phyloP scores from a whole-genome alignment of 106 monocot genomes.

The Dactylorhiza incarnata region DNA sequence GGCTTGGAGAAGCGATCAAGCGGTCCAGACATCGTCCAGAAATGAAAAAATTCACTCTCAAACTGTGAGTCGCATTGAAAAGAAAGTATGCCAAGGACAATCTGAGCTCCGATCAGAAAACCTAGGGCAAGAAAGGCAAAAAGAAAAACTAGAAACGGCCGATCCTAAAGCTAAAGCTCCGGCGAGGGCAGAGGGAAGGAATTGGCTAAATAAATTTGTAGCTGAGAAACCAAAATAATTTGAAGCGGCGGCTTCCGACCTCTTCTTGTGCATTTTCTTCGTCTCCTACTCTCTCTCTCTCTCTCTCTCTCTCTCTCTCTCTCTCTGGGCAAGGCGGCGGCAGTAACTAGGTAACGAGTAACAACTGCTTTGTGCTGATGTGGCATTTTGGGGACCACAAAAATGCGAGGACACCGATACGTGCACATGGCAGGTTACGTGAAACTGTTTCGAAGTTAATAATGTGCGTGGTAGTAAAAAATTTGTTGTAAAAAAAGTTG shows the following conservation, averaged over 20 bases:
- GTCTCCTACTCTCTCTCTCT: too few species aligned
- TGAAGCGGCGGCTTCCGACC: neutral
- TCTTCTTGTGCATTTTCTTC: too few species aligned
- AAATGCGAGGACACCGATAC: too few species aligned
- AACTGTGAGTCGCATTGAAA: neutral
- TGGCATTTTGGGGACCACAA: too few species aligned
- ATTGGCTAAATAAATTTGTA: neutral
- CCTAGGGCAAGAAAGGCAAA: neutral
- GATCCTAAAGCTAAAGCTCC: neutral
- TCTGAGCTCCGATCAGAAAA: neutral
- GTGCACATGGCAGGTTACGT: too few species aligned
- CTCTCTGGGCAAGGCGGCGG: neutral
- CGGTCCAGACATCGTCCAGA: constrained; percentile 12
- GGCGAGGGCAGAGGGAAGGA: neutral
- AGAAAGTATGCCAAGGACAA: neutral
- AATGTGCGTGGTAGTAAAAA: too few species aligned
- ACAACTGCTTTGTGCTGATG: neutral
- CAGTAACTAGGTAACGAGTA: neutral
- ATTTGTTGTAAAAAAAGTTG: too few species aligned
- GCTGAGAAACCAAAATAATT: neutral
- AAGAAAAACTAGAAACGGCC: neutral
- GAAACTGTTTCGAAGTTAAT: too few species aligned
- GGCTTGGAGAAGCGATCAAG: constrained; percentile 16
- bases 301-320: neutral
- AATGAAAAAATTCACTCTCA: neutral